Evolutionary conservation across 441 rosid species (phyloP).

Genomic region (Daphne laureola): DNA sequence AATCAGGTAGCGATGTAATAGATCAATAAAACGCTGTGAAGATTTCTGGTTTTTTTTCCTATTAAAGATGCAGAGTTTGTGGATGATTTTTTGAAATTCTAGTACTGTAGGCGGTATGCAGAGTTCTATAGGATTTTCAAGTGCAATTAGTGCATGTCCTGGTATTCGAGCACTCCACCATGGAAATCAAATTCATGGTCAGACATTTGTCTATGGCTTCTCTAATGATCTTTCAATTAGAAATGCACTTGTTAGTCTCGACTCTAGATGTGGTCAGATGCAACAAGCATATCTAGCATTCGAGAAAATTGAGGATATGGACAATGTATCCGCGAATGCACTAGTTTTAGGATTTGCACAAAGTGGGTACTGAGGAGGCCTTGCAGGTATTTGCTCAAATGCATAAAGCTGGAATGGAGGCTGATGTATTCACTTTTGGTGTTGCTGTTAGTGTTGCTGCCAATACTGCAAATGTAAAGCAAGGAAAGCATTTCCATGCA

Average conservation of each 20-base stretch:
- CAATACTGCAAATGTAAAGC: slow-evolving; percentile 55
- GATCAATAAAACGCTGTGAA: too few species aligned
- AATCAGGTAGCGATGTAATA: too few species aligned
- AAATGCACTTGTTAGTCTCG: slow-evolving; percentile 78
- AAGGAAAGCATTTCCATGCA: slow-evolving; percentile 74
- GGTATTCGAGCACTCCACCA: slow-evolving; percentile 64
- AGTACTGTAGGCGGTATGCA: too few species aligned
- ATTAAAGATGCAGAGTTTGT: too few species aligned
- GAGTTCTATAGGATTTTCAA: slow-evolving; percentile 72
- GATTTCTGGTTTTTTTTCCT: too few species aligned
- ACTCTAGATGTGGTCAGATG: slow-evolving; percentile 67
- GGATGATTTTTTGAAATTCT: too few species aligned
- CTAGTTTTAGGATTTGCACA: slow-evolving; percentile 54
- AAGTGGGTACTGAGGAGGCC: slow-evolving; percentile 53
- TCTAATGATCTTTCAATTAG: slow-evolving; percentile 58
- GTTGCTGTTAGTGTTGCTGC: slow-evolving; percentile 63
- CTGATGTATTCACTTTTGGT: slow-evolving; percentile 49
- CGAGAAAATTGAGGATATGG: slow-evolving; percentile 51
- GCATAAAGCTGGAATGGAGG: slow-evolving; percentile 32
- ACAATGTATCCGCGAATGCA: slow-evolving; percentile 72
- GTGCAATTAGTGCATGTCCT: slow-evolving; percentile 89
- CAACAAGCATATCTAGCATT: slow-evolving; percentile 66
- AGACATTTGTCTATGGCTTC: slow-evolving; percentile 59
- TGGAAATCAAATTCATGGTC: slow-evolving; percentile 83
- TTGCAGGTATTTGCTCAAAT: slow-evolving; percentile 45